phyloP scores from a whole-genome alignment of 2,329 filamentous ascomycete species.

The Cladophialophora bantiana region DNA sequence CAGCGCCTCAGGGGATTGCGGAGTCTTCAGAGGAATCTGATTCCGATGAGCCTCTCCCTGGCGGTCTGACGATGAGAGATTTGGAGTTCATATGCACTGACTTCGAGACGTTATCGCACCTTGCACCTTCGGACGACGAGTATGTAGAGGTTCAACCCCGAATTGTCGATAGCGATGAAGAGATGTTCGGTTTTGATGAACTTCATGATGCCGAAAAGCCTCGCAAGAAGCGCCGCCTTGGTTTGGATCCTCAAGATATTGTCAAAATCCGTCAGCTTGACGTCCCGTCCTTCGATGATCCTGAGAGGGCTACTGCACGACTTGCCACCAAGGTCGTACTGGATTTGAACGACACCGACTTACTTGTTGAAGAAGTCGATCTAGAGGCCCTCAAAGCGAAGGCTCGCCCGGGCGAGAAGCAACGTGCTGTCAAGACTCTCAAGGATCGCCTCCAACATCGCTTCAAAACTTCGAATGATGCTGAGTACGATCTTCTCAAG shows the following conservation, averaged over 20 bases:
- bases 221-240: slow-evolving; percentile 71
- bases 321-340: slow-evolving; percentile 80
- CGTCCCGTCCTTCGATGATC: slow-evolving; percentile 79
- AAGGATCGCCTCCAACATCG: slow-evolving; percentile 71
- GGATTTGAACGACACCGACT: slow-evolving; percentile 85
- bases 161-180: slow-evolving; percentile 52
- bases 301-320: slow-evolving; percentile 73
- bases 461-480: slow-evolving; percentile 96
- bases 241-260: slow-evolving; percentile 53
- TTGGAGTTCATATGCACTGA: slow-evolving; percentile 86
- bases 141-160: slow-evolving; percentile 43
- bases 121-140: slow-evolving; percentile 48
- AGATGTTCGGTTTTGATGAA: slow-evolving; percentile 66
- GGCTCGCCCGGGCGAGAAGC: slow-evolving; percentile 46
- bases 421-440: slow-evolving; percentile 65
- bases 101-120: slow-evolving; percentile 73
- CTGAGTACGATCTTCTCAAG: slow-evolving; percentile 93
- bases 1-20: slow-evolving; percentile 54
- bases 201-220: slow-evolving; percentile 58
- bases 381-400: slow-evolving; percentile 64
- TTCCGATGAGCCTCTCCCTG: slow-evolving; percentile 68
- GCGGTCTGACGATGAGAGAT: slow-evolving; percentile 78
- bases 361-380: slow-evolving; percentile 81
- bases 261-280: slow-evolving; percentile 64
- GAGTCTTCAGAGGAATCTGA: slow-evolving; percentile 60